Conservation (phyloP, 371 early-diverging fungal species). For the Lichtheimia ornata region DNA sequence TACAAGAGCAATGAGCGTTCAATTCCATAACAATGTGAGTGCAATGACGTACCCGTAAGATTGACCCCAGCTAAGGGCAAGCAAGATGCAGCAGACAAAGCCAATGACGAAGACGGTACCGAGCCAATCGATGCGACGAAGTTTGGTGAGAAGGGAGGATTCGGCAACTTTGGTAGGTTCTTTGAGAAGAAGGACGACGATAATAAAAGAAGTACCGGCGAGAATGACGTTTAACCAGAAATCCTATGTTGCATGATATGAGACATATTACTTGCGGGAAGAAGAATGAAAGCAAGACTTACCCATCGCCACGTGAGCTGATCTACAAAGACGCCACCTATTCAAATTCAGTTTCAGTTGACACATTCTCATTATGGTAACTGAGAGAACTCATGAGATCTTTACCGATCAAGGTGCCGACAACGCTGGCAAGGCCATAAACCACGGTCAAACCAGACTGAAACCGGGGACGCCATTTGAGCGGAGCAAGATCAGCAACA, state of each 20-base stretch:
- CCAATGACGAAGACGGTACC: conserved; percentile 14
- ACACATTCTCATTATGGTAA: too few species aligned
- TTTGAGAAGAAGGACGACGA: conserved; percentile 55
- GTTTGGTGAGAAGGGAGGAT: conserved; percentile 44
- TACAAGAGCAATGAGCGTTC: background rate
- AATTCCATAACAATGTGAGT: background rate
- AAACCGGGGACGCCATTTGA: conserved; percentile 69
- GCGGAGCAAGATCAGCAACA: conserved; percentile 72
- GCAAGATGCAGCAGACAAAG: conserved; percentile 37
- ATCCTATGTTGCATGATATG: conserved; percentile 42
- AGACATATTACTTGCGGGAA: too few species aligned
- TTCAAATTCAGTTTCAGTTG: too few species aligned
- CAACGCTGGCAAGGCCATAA: conserved; percentile 71
- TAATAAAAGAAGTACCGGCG: conserved; percentile 51
- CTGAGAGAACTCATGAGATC: too few species aligned
- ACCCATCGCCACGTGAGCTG: conserved; percentile 11
- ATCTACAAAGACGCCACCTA: conserved; percentile 69
- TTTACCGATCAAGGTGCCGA: conserved; percentile 65
- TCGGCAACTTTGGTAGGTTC: conserved; percentile 39
- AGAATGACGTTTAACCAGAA: conserved; percentile 77
- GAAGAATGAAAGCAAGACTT: background rate
- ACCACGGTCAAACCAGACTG: conserved; percentile 60
- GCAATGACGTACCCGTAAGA: conserved; percentile 12
- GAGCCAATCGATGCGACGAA: conserved; percentile 66
- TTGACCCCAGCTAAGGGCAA: conserved; percentile 55